Percentiles rank a stretch among this genome's conserved stretches.
Conservation (phyloP, 225 moss, liverwort and hornwort genomes). For the Lunularia cruciata region DNA sequence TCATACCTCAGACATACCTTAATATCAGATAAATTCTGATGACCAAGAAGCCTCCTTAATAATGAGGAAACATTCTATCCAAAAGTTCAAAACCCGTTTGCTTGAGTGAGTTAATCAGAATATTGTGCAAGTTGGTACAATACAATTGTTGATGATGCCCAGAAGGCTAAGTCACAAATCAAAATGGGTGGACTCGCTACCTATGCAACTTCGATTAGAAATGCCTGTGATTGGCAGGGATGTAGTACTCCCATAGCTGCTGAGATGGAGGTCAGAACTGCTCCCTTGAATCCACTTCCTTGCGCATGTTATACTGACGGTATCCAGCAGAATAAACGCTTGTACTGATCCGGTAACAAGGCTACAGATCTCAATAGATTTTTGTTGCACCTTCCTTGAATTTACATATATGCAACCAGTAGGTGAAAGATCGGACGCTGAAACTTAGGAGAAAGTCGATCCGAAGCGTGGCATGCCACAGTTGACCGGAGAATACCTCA, state of each 20-base stretch:
- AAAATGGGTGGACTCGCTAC: conserved; percentile 12
- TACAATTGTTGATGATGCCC: conserved; percentile 18
- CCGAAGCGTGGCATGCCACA: conserved; percentile 18
- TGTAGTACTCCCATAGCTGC: conserved; percentile 16
- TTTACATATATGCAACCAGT: conserved; percentile 24
- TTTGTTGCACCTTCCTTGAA: conserved; percentile 17
- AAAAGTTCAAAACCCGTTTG: too few species aligned
- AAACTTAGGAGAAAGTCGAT: conserved; percentile 1
- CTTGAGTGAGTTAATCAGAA: not conserved
- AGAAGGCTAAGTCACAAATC: not conserved
- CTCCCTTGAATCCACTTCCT: conserved; percentile 17
- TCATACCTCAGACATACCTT: too few species aligned
- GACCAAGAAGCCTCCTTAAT: too few species aligned
- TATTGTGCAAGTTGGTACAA: not conserved
- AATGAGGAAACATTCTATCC: too few species aligned
- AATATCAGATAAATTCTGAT: too few species aligned
- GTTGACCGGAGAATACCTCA: conserved; percentile 18
- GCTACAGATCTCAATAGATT: conserved; percentile 18
- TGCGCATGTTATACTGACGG: conserved; percentile 13
- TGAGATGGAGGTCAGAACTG: conserved; percentile 23
- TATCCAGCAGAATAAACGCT: conserved; percentile 9
- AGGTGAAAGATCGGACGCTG: conserved; percentile 13
- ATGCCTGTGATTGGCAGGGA: not conserved
- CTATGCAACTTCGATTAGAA: conserved; percentile 7
- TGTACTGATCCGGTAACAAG: conserved; percentile 14